These are phyloP conservation scores for Flaveria robusta DNA, from an alignment of 129 eudicot species.

Conservation along the genomic window DNA sequence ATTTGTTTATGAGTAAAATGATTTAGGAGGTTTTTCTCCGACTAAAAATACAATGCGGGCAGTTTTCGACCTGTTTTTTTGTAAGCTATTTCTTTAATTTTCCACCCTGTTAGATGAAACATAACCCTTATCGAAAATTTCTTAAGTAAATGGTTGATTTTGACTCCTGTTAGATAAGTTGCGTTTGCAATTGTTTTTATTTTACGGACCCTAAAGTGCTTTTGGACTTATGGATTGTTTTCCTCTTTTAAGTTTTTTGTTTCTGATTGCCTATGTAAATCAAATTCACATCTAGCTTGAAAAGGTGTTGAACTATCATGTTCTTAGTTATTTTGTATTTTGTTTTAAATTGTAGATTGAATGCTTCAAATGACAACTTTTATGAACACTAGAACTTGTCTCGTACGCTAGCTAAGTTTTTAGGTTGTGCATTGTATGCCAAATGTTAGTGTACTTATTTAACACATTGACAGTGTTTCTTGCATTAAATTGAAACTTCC, in stretches of 20 bases:
- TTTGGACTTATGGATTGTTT: neutral
- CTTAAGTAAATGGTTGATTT: neutral
- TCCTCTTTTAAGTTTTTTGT: neutral
- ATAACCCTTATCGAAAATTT: neutral
- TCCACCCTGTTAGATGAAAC: neutral
- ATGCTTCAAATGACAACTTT: neutral
- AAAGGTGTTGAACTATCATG: neutral
- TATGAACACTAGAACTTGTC: neutral
- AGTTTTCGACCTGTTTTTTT: too few relatives aligned
- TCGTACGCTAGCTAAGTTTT: neutral
- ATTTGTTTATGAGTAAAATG: too few relatives aligned
- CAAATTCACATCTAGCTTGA: neutral
- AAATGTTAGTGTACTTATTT: neutral
- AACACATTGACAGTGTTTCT: neutral
- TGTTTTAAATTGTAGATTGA: neutral
- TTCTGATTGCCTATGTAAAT: slow-evolving; percentile 2
- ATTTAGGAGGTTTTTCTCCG: too few relatives aligned
- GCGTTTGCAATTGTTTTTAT: neutral
- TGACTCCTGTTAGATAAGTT: neutral
- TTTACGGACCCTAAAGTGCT: neutral
- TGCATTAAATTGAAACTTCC: neutral
- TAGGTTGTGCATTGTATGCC: slow-evolving; percentile 6
- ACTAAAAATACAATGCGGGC: too few relatives aligned
- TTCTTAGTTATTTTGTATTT: neutral
- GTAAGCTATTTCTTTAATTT: neutral